Conservation (phyloP, 148 eudicot genomes). For the Rheum nobile region DNA sequence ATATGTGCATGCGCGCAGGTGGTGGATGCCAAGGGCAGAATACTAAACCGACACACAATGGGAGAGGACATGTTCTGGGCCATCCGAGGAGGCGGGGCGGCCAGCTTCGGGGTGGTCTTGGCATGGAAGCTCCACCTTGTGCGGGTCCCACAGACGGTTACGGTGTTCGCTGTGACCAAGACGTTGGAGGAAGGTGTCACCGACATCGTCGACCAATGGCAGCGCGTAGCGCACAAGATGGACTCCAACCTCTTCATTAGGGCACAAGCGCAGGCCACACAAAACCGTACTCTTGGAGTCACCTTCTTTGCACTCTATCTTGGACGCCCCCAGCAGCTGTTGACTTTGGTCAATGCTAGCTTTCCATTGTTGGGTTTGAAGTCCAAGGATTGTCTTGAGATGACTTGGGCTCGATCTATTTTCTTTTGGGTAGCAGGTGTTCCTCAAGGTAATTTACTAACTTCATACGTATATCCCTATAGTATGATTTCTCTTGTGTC, state of each 20-base stretch:
- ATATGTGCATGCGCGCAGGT: not conserved
- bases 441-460: not conserved
- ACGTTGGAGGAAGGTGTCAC: conserved; percentile 24
- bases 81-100: conserved; percentile 26
- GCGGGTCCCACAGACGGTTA: conserved; percentile 19
- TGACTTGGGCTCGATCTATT: conserved; percentile 24
- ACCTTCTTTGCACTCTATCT: conserved; percentile 17
- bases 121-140: conserved; percentile 23
- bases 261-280: conserved; percentile 10
- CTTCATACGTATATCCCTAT: too few species aligned
- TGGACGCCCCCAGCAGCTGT: conserved; percentile 10
- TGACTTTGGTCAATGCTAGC: not conserved
- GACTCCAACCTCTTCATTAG: conserved; percentile 19
- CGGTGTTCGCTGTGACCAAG: conserved; percentile 16
- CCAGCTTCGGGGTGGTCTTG: conserved; percentile 18
- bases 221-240: conserved; percentile 10
- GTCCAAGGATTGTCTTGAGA: conserved; percentile 16
- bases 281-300: conserved; percentile 9
- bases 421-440: conserved; percentile 6
- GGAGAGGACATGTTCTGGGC: conserved; percentile 29
- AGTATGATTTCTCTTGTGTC: too few species aligned
- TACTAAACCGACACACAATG: conserved; percentile 18
- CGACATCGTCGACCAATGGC: conserved; percentile 21
- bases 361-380: conserved; percentile 23
- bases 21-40: conserved; percentile 17